Evolutionary conservation across 441 rosid species (phyloP).

Genomic region (Croton setiger): DNA sequence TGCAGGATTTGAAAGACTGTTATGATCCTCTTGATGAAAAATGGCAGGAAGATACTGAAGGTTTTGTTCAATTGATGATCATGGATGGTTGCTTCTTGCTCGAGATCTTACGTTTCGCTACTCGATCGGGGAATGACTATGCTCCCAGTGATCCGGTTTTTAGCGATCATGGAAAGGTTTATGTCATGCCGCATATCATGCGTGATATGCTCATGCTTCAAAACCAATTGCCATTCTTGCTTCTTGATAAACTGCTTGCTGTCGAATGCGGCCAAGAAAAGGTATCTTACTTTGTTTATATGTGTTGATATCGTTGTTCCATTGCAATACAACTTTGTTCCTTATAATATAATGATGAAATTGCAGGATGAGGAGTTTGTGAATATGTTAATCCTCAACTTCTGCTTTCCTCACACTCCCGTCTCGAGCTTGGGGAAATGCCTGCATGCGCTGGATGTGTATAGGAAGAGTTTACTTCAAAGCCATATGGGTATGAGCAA

Average conservation of each 20-base stretch:
- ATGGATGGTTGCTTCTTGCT: constrained; percentile 55
- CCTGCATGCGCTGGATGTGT: constrained; percentile 42
- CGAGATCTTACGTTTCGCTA: constrained; percentile 29
- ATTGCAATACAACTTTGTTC: neutral
- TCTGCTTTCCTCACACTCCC: constrained; percentile 22
- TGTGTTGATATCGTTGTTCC: neutral
- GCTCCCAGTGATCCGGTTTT: constrained; percentile 39
- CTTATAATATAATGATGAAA: neutral
- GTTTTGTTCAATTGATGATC: constrained; percentile 42
- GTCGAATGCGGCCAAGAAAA: constrained; percentile 24
- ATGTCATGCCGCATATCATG: constrained; percentile 33
- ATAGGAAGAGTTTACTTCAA: constrained; percentile 30
- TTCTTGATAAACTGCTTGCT: constrained; percentile 27
- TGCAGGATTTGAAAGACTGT: constrained; percentile 26
- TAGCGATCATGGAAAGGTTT: constrained; percentile 42
- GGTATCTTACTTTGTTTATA: no score
- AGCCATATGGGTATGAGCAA: constrained; percentile 1
- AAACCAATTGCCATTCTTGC: constrained; percentile 45
- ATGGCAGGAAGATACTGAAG: constrained; percentile 18
- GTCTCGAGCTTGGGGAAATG: constrained; percentile 25
- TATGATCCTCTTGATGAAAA: constrained; percentile 31
- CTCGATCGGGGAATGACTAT: constrained; percentile 26
- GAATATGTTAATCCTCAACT: constrained; percentile 34
- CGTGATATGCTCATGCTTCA: constrained; percentile 50
- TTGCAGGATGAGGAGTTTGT: constrained; percentile 34